A percentile compares a stretch with the other conserved stretches of the same genome.
Evolutionary conservation across 371 early-diverging fungal species (phyloP).

Genomic region (Mortierella sp.): DNA sequence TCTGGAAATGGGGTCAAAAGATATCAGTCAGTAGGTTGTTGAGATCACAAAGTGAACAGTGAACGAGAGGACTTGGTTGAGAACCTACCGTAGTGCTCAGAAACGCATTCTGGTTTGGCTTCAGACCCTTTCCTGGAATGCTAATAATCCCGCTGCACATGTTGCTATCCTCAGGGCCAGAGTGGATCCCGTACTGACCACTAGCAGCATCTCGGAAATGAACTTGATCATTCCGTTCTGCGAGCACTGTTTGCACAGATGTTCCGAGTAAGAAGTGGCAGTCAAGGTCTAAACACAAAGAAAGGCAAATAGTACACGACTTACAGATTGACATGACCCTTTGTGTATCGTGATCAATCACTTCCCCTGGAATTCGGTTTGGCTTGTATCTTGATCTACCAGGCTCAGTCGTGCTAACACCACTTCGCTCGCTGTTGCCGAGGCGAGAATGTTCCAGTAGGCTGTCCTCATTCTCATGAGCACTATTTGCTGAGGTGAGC

Average conservation of each 20-base stretch:
- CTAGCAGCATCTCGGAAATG: slow-evolving; percentile 10
- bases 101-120: slow-evolving; percentile 19
- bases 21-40: neutral
- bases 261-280: neutral
- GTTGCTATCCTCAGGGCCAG: slow-evolving; percentile 21
- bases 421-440: no score
- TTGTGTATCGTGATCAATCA: no score
- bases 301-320: no score
- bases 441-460: no score
- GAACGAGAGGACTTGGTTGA: no score
- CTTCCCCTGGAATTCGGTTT: no score
- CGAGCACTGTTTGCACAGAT: neutral
- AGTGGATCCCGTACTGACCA: slow-evolving; percentile 17
- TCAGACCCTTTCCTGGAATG: slow-evolving; percentile 12
- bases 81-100: slow-evolving; percentile 13
- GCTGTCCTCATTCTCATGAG: no score
- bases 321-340: no score
- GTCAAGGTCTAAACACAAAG: neutral
- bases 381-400: no score
- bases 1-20: slow-evolving; percentile 1
- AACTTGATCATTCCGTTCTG: neutral
- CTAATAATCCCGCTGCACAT: slow-evolving; percentile 25
- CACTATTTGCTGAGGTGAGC: no score
- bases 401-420: no score
- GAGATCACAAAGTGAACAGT: neutral